Conservation (phyloP, 176 grass and related monocot species). For the Raddia guianensis region DNA sequence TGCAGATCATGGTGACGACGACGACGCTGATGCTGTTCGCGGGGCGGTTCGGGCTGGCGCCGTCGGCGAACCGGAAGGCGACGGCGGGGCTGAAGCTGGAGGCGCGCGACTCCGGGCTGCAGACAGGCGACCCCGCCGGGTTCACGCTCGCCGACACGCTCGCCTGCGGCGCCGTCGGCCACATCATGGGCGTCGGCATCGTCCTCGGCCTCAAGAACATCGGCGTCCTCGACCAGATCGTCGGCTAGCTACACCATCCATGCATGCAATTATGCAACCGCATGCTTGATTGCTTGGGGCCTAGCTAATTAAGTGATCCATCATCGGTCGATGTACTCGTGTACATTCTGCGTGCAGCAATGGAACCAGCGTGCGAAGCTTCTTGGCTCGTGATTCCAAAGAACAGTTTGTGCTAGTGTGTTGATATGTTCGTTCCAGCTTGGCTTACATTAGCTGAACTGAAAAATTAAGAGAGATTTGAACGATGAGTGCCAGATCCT, state of each 20-base stretch:
- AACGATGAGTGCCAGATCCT: too few relatives aligned
- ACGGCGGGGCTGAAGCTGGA: constrained; percentile 91
- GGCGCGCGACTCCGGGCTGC: constrained; percentile 83
- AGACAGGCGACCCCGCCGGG: constrained; percentile 90
- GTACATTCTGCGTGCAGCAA: not conserved
- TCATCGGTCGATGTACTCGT: not conserved
- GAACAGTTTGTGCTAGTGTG: not conserved
- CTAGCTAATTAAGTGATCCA: too few relatives aligned
- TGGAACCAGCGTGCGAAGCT: not conserved
- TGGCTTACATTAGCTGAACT: too few relatives aligned
- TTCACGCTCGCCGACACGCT: constrained; percentile 94
- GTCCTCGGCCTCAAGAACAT: constrained; percentile 91
- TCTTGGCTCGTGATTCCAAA: not conserved
- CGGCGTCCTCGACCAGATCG: constrained; percentile 69
- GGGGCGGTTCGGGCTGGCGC: constrained; percentile 92
- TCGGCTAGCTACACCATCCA: constrained; percentile 36
- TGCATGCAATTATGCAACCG: not conserved
- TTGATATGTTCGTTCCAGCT: too few relatives aligned
- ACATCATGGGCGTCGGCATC: constrained; percentile 88
- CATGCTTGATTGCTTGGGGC: not conserved
- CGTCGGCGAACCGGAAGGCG: constrained; percentile 89
- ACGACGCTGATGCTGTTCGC: constrained; percentile 97
- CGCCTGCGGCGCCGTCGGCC: constrained; percentile 79
- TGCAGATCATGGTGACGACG: constrained; percentile 85
- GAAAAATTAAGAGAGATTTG: too few relatives aligned